Evolutionary conservation across 2,329 filamentous ascomycete genomes (phyloP), one percentile per base, ranked within the genome.

Genomic region (Fusarium devonianum): DNA sequence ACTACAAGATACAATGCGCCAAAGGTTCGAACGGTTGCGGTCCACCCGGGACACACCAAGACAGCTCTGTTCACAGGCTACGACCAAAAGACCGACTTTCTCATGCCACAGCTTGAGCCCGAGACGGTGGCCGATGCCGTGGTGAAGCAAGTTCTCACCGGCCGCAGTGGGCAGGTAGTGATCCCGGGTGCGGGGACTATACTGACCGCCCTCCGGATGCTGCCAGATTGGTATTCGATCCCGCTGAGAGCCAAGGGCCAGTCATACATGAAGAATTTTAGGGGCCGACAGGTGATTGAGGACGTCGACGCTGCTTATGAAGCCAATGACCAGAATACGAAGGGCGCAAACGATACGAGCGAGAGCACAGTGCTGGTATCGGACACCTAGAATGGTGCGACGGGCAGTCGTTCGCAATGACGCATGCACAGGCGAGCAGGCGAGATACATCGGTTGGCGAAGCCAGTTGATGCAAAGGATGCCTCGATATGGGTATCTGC

Each of bases 171-270:
- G 4, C 74, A 78, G 57, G 63, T 82, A 12, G 70, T 81, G 14
- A 57, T 82, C 17, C 76, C 81, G 5, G 59, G 48, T 1, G 72
- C 78, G 21, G 75, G 71, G 3, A 62, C 60, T 4, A 44, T 69
- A 2, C 58, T 81, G 33, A 59, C 76, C 44, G 72, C 75, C 26
- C 64, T 84, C 49, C 73, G 82, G 23, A 76, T 72, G 0, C 68
- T 83, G 58, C 86, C 87, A n/a, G 72, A 82, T 60, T 90, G 86
- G 86, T 77, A 84, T 64, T 77, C 85, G 70, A 75, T 80, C 58
- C 64, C 69, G 12, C n/a, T 82, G 49, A 72, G 85, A 55, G 73
- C 75, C 22, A 69, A 71, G 50, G 69, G 67, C 16, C 64, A 73
- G 55, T 64, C 56, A 14, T 71, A 72, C 47, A 80, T 80, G 77